phyloP scores from a whole-genome alignment of 805 yeast genomes.

The Hanseniaspora valbyensis region DNA sequence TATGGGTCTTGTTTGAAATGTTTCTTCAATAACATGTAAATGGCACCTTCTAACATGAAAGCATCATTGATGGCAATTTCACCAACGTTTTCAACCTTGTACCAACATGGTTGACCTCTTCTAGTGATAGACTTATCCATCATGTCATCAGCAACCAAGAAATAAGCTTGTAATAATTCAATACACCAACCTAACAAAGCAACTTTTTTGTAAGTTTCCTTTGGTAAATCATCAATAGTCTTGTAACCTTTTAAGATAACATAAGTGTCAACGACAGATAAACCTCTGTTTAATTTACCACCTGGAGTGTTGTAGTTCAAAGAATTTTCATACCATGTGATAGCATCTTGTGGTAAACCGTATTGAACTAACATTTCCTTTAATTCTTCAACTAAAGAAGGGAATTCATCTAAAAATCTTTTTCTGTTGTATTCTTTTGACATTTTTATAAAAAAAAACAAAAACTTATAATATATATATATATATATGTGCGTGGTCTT shows the following conservation, averaged over 20 bases:
- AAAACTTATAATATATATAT: no score
- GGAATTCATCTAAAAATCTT: slow-evolving; percentile 59
- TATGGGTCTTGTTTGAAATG: slow-evolving; percentile 73
- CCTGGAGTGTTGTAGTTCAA: slow-evolving; percentile 86
- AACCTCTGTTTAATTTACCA: slow-evolving; percentile 92
- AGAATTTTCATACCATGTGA: slow-evolving; percentile 66
- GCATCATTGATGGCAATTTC: slow-evolving; percentile 96
- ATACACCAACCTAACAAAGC: slow-evolving; percentile 92
- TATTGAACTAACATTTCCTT: slow-evolving; percentile 48
- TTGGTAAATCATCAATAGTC: slow-evolving; percentile 46
- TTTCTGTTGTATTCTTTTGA: slow-evolving; percentile 31
- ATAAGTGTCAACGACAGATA: slow-evolving; percentile 90
- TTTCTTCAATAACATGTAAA: slow-evolving; percentile 77
- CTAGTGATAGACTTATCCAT: slow-evolving; percentile 95
- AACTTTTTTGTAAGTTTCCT: slow-evolving; percentile 66
- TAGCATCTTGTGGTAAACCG: slow-evolving; percentile 78
- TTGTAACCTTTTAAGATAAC: slow-evolving; percentile 58
- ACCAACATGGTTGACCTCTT: slow-evolving; percentile 99
- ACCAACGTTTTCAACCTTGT: slow-evolving; percentile 63
- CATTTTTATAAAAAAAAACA: slow-evolving; percentile 18
- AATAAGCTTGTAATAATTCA: slow-evolving; percentile 90
- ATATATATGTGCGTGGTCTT: no score
- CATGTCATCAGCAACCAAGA: slow-evolving; percentile 95
- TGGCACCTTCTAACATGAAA: slow-evolving; percentile 91
- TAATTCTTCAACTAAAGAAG: slow-evolving; percentile 65